phyloP scores from a whole-genome alignment of 129 eudicot species.

The Kitagawia praeruptora region DNA sequence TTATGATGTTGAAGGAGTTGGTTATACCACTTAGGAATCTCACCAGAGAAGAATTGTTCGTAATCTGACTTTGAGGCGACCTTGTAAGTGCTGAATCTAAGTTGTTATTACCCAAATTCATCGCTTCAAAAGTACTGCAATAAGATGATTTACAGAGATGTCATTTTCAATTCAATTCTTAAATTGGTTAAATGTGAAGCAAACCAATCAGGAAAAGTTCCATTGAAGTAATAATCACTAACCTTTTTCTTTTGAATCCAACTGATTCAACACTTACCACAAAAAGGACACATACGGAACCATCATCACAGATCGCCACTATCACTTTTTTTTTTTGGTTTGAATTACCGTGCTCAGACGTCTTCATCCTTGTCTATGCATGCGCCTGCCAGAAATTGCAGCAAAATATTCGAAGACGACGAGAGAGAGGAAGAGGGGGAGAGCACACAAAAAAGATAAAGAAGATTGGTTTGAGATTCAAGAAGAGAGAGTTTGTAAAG shows the following conservation, averaged over 20 bases:
- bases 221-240: slow-evolving; percentile 42
- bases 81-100: slow-evolving; percentile 21
- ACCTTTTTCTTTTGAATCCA: slow-evolving; percentile 2
- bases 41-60: slow-evolving; percentile 44
- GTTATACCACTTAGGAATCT: slow-evolving; percentile 39
- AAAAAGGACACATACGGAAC: slow-evolving; percentile 9
- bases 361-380: too few relatives aligned
- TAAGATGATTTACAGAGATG: slow-evolving; percentile 39
- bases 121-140: slow-evolving; percentile 15
- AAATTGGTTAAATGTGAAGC: slow-evolving; percentile 35
- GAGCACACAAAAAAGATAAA: too few relatives aligned
- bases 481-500: too few relatives aligned
- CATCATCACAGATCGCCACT: too few relatives aligned
- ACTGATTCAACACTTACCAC: too few relatives aligned
- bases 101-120: slow-evolving; percentile 24
- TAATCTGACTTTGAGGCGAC: slow-evolving; percentile 30
- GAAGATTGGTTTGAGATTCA: too few relatives aligned
- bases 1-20: slow-evolving; percentile 38
- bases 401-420: too few relatives aligned
- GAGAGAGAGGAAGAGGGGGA: too few relatives aligned
- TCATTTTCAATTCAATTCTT: slow-evolving; percentile 31
- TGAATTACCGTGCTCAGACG: too few relatives aligned
- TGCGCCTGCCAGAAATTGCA: too few relatives aligned
- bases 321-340: too few relatives aligned
- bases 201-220: slow-evolving; percentile 40